Conservation (phyloP, 2,329 filamentous ascomycete species). For the Penicillium olsonii region DNA sequence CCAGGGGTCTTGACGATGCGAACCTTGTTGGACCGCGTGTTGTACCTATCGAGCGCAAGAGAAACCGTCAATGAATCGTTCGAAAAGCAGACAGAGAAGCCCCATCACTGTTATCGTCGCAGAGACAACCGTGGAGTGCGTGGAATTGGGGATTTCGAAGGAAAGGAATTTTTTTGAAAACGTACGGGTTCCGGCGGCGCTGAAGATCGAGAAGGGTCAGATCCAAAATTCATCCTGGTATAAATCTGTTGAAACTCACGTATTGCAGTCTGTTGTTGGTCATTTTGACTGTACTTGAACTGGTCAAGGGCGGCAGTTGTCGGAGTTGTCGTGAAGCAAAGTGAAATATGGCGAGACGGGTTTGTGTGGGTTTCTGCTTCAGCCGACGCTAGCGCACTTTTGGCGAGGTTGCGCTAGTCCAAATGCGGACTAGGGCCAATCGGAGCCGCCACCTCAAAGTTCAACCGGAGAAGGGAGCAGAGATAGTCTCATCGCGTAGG, state of each 20-base stretch:
- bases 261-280: slow-evolving; percentile 55
- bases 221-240: slow-evolving; percentile 27
- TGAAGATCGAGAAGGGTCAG: slow-evolving; percentile 36
- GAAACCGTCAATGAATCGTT: slow-evolving; percentile 36
- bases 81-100: slow-evolving; percentile 7
- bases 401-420: slow-evolving; percentile 44
- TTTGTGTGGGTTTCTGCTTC: slow-evolving; percentile 48
- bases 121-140: slow-evolving; percentile 22
- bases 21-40: slow-evolving; percentile 97
- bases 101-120: slow-evolving; percentile 13
- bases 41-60: slow-evolving; percentile 68
- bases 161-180: slow-evolving; percentile 36
- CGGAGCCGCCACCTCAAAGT: slow-evolving; percentile 42
- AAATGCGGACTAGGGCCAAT: slow-evolving; percentile 37
- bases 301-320: slow-evolving; percentile 47
- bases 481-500: slow-evolving; percentile 15
- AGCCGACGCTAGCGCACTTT: slow-evolving; percentile 33
- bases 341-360: slow-evolving; percentile 43
- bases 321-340: slow-evolving; percentile 41
- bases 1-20: slow-evolving; percentile 95
- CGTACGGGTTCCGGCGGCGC: slow-evolving; percentile 80
- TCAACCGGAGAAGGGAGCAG: slow-evolving; percentile 28
- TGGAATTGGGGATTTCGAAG: slow-evolving; percentile 14
- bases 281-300: slow-evolving; percentile 53
- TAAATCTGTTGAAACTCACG: slow-evolving; percentile 36